Conservation (phyloP, 2,329 filamentous ascomycete genomes). For the Metarhizium album region DNA sequence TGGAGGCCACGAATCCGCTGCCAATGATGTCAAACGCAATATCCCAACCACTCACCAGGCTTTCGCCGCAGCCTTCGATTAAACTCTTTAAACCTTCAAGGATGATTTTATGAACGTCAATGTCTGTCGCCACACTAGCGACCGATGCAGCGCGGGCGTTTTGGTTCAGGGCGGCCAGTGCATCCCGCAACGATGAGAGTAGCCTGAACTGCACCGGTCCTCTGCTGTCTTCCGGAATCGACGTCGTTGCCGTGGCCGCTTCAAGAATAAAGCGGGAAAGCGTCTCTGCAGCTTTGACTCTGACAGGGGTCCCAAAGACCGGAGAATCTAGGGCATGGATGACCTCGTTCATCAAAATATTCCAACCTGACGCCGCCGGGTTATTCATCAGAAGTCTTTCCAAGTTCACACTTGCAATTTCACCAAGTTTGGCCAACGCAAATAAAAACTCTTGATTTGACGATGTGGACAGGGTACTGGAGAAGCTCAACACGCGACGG, state of each 20-base stretch:
- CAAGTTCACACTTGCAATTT: slow-evolving; percentile 64
- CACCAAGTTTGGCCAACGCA: slow-evolving; percentile 62
- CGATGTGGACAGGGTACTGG: slow-evolving; percentile 31
- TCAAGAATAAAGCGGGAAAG: slow-evolving; percentile 48
- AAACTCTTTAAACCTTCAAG: slow-evolving; percentile 73
- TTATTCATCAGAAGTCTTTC: slow-evolving; percentile 59
- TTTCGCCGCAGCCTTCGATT: slow-evolving; percentile 81
- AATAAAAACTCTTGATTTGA: slow-evolving; percentile 54
- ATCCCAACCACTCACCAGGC: slow-evolving; percentile 72
- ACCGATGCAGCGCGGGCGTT: slow-evolving; percentile 43
- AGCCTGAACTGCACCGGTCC: slow-evolving; percentile 61
- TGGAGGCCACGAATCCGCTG: slow-evolving; percentile 56
- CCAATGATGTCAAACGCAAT: slow-evolving; percentile 76
- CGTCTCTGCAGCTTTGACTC: slow-evolving; percentile 52
- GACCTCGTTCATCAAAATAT: slow-evolving; percentile 47
- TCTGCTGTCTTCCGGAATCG: slow-evolving; percentile 37
- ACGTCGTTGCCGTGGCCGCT: slow-evolving; percentile 43
- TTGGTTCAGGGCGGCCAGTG: slow-evolving; percentile 44
- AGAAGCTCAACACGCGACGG: slow-evolving; percentile 37
- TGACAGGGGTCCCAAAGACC: slow-evolving; percentile 38
- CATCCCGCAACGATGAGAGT: slow-evolving; percentile 53
- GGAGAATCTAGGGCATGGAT: slow-evolving; percentile 38
- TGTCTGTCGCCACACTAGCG: slow-evolving; percentile 50
- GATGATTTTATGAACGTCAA: slow-evolving; percentile 70
- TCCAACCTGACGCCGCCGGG: slow-evolving; percentile 66